phyloP scores from a whole-genome alignment of 164 flowering plant species.

The Vitis cinerea region DNA sequence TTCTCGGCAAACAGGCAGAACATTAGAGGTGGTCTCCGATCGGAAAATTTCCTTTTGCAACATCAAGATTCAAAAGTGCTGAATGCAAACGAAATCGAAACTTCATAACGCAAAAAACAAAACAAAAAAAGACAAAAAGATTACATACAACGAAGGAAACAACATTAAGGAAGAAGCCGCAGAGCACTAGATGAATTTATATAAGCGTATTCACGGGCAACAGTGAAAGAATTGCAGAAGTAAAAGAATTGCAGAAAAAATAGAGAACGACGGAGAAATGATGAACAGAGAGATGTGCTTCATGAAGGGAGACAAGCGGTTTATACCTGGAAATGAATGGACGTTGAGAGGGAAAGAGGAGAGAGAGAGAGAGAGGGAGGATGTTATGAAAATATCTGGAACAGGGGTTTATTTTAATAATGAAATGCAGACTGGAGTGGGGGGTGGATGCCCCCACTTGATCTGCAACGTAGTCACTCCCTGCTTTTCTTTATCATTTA shows the following conservation, averaged over 20 bases:
- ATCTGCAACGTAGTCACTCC: conserved; percentile 2
- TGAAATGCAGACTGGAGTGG: no score
- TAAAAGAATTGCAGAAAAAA: not conserved
- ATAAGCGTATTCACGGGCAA: no score
- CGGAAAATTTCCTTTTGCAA: no score
- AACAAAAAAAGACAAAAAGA: not conserved
- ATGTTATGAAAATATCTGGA: not conserved
- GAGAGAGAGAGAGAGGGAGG: conserved; percentile 9
- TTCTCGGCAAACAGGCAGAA: conserved; percentile 10
- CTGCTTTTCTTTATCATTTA: not conserved
- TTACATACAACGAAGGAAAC: no score
- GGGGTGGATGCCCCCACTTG: conserved; percentile 19
- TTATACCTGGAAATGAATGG: no score
- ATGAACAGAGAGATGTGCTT: conserved; percentile 1
- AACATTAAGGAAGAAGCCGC: no score
- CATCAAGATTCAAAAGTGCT: no score
- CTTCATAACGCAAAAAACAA: not conserved
- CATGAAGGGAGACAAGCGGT: not conserved
- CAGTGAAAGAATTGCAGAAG: not conserved
- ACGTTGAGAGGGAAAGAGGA: not conserved
- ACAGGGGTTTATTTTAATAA: not conserved
- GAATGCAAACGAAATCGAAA: no score
- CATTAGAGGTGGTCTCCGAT: no score
- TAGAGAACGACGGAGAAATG: not conserved
- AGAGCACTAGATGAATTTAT: no score